Evolutionary conservation across 2,329 filamentous ascomycete genomes (phyloP).

Genomic region (Didymella keratinophila): DNA sequence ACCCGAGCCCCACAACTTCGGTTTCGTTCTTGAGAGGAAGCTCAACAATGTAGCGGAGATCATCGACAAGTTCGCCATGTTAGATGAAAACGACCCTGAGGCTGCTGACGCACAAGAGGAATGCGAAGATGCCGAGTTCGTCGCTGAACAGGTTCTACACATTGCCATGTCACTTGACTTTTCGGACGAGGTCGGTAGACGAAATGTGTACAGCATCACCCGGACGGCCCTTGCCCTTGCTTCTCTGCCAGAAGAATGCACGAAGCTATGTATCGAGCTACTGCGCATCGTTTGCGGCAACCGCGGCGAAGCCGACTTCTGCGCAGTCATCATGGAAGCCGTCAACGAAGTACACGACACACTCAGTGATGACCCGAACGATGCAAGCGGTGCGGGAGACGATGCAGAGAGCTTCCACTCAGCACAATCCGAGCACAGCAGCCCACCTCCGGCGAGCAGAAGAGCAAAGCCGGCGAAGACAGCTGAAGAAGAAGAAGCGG

Average conservation of each 20-base stretch:
- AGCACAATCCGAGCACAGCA: constrained; percentile 83
- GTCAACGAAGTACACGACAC: constrained; percentile 97
- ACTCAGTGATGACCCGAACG: constrained; percentile 70
- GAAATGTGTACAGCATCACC: constrained; percentile 94
- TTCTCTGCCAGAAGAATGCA: constrained; percentile 90
- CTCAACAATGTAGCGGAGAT: constrained; percentile 72
- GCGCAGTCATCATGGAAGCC: constrained; percentile 85
- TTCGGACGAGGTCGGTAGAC: constrained; percentile 92
- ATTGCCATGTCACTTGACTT: constrained; percentile 94
- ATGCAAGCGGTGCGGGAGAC: constrained; percentile 57
- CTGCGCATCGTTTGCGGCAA: constrained; percentile 83
- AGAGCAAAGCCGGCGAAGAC: constrained; percentile 45
- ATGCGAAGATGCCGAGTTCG: constrained; percentile 89
- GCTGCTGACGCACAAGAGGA: constrained; percentile 77
- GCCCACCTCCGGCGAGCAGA: constrained; percentile 59
- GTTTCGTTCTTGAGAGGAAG: constrained; percentile 85
- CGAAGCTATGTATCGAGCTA: constrained; percentile 83
- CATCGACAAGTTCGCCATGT: constrained; percentile 62
- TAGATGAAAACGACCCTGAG: constrained; percentile 62
- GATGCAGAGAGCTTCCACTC: constrained; percentile 82
- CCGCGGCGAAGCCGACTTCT: constrained; percentile 83
- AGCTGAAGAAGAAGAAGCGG: constrained; percentile 62
- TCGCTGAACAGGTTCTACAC: constrained; percentile 92
- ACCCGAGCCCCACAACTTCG: constrained; percentile 90
- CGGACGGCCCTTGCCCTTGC: constrained; percentile 85